Evolutionary conservation across 495 filamentous ascomycete species (phyloP), one percentile per base, ranked within the genome.

Genomic region (Cercophora scortea): DNA sequence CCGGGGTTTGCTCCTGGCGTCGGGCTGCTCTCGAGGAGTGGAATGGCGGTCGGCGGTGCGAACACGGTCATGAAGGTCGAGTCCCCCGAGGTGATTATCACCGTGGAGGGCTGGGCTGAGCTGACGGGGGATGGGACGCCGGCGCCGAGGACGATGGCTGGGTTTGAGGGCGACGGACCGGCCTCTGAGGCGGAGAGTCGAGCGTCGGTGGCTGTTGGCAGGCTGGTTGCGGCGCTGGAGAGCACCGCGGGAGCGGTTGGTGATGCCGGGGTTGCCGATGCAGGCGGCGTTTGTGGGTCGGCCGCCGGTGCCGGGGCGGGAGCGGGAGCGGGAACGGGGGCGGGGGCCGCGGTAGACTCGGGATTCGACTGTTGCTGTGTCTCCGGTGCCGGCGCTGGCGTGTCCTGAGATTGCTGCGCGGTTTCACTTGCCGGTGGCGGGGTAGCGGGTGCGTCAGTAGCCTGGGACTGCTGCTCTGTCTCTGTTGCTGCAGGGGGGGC

Each of bases 1-100:
- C 8, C 18, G 7, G 15, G 15, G 46, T 18, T 32, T 13, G 34
- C 8, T 33, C 25, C 44, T 3, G 32, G 34, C 12, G 53, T 45
- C 32, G 33, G 15, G 3, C n/a, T 36, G 36, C 25, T 15, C 25
- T 47, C 39, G 38, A 56, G 18, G 4, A 39, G 50, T 1, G 54
- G 54, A 1, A 55, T n/a, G 1, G 59, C 50, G 3, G 44, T 16
- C 0, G 62, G 52, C 0, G 62, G 59, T 4, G 49, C 18, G 47
- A 62, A 58, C 17, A 62, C 45, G 3, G 59, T 55, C 13, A 57
- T 41, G 57, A 58, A 55, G 25, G 61, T 58, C 12, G 47, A 47
- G 11, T 50, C 57, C 2, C n/a, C 32, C 39, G 17, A 25, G 6
- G 35, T 15, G 16, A 25, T 34, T 17, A 19, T 17, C 16, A 12